Evolutionary conservation across 1,139 yeast genomes (phyloP), one percentile per base, ranked within the genome.

Genomic region (Pichia sp.): DNA sequence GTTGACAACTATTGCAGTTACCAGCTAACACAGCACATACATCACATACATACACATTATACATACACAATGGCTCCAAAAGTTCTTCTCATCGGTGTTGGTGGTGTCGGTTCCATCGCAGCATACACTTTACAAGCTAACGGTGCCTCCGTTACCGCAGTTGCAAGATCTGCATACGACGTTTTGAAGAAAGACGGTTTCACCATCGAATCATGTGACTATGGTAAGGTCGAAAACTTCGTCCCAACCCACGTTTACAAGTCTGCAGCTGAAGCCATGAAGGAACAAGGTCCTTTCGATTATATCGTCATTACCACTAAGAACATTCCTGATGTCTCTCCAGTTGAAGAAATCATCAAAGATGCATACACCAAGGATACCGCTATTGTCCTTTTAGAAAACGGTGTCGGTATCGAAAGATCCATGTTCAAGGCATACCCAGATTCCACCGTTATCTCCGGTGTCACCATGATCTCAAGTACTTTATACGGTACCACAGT

Each of bases 61-160:
- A 31, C 5, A 17, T 12, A 20, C 9, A 34, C 3, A 34, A 48
- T 46, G 53, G 30, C 48, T 3, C 11, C 68, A 4, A 73, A 73
- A 44, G 68, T 79, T 3, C 69, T 82, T 28, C 64, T 79, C 14
- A 71, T 83, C 32, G 90, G 90, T 11, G 70, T 83, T 55, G 90
- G 90, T 10, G 90, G 91, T 24, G 89, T 85, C 2, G 94, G 94
- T 15, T 72, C 83, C 35, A 74, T 85, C 38, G 83, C 84, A 6
- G 83, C 90, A 0, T 73, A 81, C 41, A 76, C 84, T 0, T 69
- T 85, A 32, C 75, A 75, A 46, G 68, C 67, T 38, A 67, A 73
- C 7, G 75, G 72, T 3, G 71, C 76, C 3, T 76, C 74, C 45
- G 85, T 84, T 5, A 79, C 90, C 4, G 83, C 84, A 11, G 67